Base-by-base conservation (phyloP, 1,284 basidiomycete species). In the Flammula alnicola region DNA sequence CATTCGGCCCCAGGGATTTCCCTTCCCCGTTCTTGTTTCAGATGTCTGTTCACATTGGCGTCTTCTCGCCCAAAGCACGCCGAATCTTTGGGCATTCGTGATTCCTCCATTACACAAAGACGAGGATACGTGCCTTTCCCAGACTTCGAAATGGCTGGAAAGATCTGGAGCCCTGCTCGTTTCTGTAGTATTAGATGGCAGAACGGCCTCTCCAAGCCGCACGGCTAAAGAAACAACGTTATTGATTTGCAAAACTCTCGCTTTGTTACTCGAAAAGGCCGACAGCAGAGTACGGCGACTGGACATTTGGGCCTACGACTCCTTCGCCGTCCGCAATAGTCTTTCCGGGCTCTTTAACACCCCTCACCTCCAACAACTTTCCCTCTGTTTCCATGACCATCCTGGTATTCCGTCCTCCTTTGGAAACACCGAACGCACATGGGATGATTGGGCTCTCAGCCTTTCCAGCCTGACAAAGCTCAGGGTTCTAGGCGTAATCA, bases 21-120 rank as follows among this genome's bases (percentile, higher is more conserved):
- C 59, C 5, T 61, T 59, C 37, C 57, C 59, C 9, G 14, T 54
- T n/a, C 36, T 55, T 9, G 45, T 57, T 20, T 53, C 55, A 16
- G 20, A 17, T n/a, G 46, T 57, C 6, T 57, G 53, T 20, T 17
- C 14, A 5, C 48, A 54, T 20, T 61, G 57, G 59, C 46, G 44
- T 12, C 26, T 42, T 20, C 35, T 58, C 19, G 52, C 59, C 7
- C 47, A 44, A 25, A 36, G 23, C 12, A 54, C 55, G 10, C 57
- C 57, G 12, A 43, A 47, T 10, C 49, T 59, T 1, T 61, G 59
- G 59, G 38, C 51, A 10, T 53, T 54, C 35, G 49, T 59, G 14
- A 9, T 43, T 14, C 52, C 52, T 7, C 57, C 59, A n/a, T 12
- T 56, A 5, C 40, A 52, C 10, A 49, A 43, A 36, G 33, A 23